Evolutionary conservation across 2,329 filamentous ascomycete species (phyloP), one percentile per base, ranked within the genome.

Genomic region (Talaromyces sp.): DNA sequence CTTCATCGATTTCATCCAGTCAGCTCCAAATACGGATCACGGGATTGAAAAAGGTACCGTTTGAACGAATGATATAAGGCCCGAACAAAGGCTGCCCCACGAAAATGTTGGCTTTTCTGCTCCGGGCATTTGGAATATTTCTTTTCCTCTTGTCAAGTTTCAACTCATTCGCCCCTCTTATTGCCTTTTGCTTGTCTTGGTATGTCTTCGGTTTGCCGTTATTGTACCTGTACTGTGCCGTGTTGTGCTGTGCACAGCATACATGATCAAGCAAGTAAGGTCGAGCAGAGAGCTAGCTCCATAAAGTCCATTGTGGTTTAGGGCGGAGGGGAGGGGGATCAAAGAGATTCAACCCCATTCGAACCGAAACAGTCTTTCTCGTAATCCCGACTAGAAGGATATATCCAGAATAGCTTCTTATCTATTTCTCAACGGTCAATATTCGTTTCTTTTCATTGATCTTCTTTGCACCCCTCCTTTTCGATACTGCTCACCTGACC

Each of bases 281-380:
- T 52, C 49, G n/a, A n/a, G 27, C 49, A 52, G 17, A 52, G 15
- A n/a, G 17, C 33, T 31, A 31, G 39, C 63, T 45, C 50, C 52
- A 66, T 66, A 66, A 66, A 66, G 64, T 66, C 64, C 64, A 50
- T 66, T 66, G 64, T 66, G 52, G 64, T 22, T 56, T 47, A 49
- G 52, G 45, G 19, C 27, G 49, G 49, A 33, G 49, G 27, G 47
- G 49, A 31, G 47, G 6, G 25, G 58, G 4, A 59, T 61, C 60
- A 66, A 66, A 58, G 61, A 54, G 50, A 63, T 63, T 63, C 37
- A 63, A 27, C 49, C 37, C 52, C 33, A 56, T 45, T 49, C 27
- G 50, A 43, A 22, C 31, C 59, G 31, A 50, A 37, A 27, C 19
- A 13, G 5, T 31, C 22, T 17, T 27, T 37, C 27, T 47, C 35